These are phyloP conservation scores for Albugo laibachii DNA, from an alignment of 352 stramenopile genomes.

Conservation along the genomic window DNA sequence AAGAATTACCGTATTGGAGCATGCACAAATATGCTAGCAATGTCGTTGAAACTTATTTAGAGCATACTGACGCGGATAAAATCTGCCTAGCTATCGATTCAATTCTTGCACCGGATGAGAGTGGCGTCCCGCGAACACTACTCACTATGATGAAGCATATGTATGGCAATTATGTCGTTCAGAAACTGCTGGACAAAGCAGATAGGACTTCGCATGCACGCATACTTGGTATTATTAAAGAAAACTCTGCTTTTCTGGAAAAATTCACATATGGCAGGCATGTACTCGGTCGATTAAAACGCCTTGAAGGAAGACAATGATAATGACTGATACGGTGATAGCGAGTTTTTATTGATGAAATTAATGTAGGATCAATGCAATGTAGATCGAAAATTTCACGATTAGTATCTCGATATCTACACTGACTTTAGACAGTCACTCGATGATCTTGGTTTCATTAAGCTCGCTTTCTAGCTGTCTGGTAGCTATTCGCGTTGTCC, in stretches of 20 bases:
- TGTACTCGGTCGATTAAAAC: conserved; percentile 74
- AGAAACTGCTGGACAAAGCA: conserved; percentile 88
- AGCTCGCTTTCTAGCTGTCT: too few species aligned
- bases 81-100: conserved; percentile 60
- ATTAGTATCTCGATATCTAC: too few species aligned
- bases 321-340: too few species aligned
- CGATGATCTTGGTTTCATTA: too few species aligned
- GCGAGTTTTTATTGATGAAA: too few species aligned
- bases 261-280: conserved; percentile 87
- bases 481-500: too few species aligned
- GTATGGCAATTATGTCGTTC: conserved; percentile 93
- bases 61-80: conserved; percentile 70
- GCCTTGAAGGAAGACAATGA: neutral
- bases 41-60: conserved; percentile 88
- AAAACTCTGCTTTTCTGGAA: conserved; percentile 82
- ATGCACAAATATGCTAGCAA: conserved; percentile 93
- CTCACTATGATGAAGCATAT: conserved; percentile 92
- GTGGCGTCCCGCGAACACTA: conserved; percentile 45
- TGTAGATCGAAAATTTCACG: too few species aligned
- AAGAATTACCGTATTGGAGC: conserved; percentile 79
- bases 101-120: conserved; percentile 59
- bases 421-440: too few species aligned
- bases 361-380: too few species aligned
- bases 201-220: conserved; percentile 63
- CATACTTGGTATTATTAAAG: conserved; percentile 81